Evolutionary conservation across 2,329 filamentous ascomycete genomes (phyloP).

Genomic region (Fusarium pseudonygamai): DNA sequence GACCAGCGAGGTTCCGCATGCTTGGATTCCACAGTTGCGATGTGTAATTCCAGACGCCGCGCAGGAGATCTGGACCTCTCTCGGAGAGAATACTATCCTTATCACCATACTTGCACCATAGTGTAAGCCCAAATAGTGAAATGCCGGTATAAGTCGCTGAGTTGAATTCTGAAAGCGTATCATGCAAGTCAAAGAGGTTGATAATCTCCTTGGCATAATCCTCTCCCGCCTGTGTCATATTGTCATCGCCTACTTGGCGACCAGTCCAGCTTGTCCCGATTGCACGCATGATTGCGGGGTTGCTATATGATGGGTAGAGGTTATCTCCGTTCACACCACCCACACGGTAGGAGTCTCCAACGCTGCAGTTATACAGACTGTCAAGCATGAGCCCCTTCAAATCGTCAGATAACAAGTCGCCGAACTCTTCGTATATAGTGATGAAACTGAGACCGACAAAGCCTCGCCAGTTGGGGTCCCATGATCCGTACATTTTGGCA

Average conservation of each 20-base stretch:
- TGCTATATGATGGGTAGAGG: constrained; percentile 68
- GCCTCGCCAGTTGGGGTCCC: constrained; percentile 22
- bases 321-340: constrained; percentile 69
- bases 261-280: constrained; percentile 67
- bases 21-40: constrained; percentile 64
- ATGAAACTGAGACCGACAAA: constrained; percentile 22
- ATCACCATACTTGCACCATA: constrained; percentile 61
- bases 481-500: constrained; percentile 10
- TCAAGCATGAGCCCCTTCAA: constrained; percentile 15
- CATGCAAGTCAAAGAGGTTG: constrained; percentile 61
- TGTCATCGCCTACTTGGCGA: constrained; percentile 58
- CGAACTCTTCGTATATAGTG: constrained; percentile 21
- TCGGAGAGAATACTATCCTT: constrained; percentile 53
- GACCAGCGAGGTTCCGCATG: constrained; percentile 67
- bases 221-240: constrained; percentile 67
- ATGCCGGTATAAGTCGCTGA: constrained; percentile 69
- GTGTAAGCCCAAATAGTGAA: constrained; percentile 62
- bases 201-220: constrained; percentile 62
- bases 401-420: not conserved
- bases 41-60: constrained; percentile 60
- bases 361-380: constrained; percentile 5
- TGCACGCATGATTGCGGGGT: constrained; percentile 67
- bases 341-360: constrained; percentile 49
- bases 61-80: constrained; percentile 60
- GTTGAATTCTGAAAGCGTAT: constrained; percentile 69